phyloP scores from a whole-genome alignment of 495 filamentous ascomycete genomes.

The Lichina pygmaea region DNA sequence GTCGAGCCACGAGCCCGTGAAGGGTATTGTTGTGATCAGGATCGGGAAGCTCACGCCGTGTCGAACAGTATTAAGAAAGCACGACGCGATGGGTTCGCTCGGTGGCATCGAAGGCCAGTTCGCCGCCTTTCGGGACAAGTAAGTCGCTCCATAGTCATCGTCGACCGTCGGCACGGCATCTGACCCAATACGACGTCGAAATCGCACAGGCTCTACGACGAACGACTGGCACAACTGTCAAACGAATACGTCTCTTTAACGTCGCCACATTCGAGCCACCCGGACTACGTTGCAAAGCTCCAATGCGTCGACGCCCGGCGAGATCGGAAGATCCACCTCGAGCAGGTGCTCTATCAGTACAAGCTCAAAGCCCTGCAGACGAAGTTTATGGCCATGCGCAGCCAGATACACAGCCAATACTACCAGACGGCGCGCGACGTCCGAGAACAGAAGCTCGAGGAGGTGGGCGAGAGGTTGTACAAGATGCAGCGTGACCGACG shows the following conservation, averaged over 20 bases:
- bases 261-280: slow-evolving; percentile 53
- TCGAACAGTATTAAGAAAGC: slow-evolving; percentile 43
- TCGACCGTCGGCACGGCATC: not conserved
- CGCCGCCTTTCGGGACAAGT: slow-evolving; percentile 66
- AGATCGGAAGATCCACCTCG: slow-evolving; percentile 51
- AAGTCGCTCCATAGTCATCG: slow-evolving; percentile 8
- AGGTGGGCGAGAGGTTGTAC: slow-evolving; percentile 65
- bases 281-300: slow-evolving; percentile 65
- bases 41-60: slow-evolving; percentile 14
- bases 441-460: slow-evolving; percentile 51
- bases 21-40: not conserved
- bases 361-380: slow-evolving; percentile 42
- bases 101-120: slow-evolving; percentile 61
- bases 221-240: slow-evolving; percentile 54
- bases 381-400: slow-evolving; percentile 48
- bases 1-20: too few species aligned
- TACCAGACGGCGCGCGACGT: slow-evolving; percentile 59
- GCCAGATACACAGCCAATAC: slow-evolving; percentile 64
- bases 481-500: slow-evolving; percentile 76
- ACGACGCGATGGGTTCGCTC: slow-evolving; percentile 55
- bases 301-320: slow-evolving; percentile 56
- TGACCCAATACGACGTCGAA: not conserved
- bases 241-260: slow-evolving; percentile 62
- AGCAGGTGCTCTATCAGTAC: slow-evolving; percentile 41
- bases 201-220: slow-evolving; percentile 47